phyloP scores from a whole-genome alignment of 148 eudicot genomes.

The Euryodendron excelsum region DNA sequence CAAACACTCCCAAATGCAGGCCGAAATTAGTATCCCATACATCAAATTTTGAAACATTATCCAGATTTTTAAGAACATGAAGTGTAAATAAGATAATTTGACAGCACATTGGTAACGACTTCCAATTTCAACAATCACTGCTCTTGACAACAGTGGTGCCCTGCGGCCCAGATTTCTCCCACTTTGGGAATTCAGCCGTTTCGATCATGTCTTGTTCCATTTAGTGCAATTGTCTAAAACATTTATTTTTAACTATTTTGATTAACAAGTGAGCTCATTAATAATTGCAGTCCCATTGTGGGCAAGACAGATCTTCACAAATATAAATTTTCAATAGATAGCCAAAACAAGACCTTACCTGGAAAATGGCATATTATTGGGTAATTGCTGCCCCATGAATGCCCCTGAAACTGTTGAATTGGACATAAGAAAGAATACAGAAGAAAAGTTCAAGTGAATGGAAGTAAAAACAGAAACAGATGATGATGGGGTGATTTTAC shows the following conservation, averaged over 20 bases:
- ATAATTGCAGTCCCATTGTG: neutral
- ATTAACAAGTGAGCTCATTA: neutral
- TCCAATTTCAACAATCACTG: neutral
- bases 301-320: neutral
- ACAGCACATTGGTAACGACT: neutral
- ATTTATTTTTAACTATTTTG: neutral
- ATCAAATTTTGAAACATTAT: neutral
- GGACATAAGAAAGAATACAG: neutral
- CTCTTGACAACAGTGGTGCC: neutral
- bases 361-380: slow-evolving; percentile 28
- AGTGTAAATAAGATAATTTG: slow-evolving; percentile 6
- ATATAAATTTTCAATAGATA: neutral
- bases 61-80: neutral
- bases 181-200: neutral
- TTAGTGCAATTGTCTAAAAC: neutral
- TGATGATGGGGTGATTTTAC: slow-evolving; percentile 17
- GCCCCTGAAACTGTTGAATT: slow-evolving; percentile 41
- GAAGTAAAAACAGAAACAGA: neutral
- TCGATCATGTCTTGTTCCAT: neutral
- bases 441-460: neutral
- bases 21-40: neutral
- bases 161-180: too few species aligned
- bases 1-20: neutral
- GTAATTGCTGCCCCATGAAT: slow-evolving; percentile 37
- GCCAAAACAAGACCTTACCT: slow-evolving; percentile 35